Evolutionary conservation across 805 yeast species (phyloP).

Genomic region (Komagataella ulmi): DNA sequence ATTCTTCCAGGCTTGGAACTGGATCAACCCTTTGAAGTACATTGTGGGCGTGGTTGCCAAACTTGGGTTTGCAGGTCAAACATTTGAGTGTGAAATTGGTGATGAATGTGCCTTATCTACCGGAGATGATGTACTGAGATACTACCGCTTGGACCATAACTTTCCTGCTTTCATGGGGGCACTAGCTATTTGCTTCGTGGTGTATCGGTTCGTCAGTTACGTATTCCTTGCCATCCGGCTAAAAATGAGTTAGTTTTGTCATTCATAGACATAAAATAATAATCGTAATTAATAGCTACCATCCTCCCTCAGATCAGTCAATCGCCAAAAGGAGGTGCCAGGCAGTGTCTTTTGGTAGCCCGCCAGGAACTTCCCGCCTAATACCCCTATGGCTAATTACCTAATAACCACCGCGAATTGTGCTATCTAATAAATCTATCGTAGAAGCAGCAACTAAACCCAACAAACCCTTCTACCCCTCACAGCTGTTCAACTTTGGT

Average conservation of each 20-base stretch:
- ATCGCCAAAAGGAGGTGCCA: no score
- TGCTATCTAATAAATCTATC: no score
- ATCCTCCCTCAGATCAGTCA: no score
- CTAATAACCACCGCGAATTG: background rate
- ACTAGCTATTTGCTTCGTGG: conserved; percentile 17
- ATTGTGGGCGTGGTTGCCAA: conserved; percentile 41
- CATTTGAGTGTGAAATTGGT: conserved; percentile 27
- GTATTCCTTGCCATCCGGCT: background rate
- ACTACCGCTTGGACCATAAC: conserved; percentile 25
- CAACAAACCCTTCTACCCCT: background rate
- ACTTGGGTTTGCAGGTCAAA: conserved; percentile 34
- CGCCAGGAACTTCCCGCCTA: no score
- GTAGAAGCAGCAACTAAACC: background rate
- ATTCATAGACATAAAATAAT: no score
- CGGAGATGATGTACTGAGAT: conserved; percentile 36
- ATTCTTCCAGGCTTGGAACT: conserved; percentile 51
- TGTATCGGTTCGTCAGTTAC: conserved; percentile 20
- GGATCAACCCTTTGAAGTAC: conserved; percentile 55
- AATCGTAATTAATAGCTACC: no score
- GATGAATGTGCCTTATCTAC: conserved; percentile 29
- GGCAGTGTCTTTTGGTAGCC: no score
- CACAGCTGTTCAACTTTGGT: background rate
- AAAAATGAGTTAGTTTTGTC: background rate
- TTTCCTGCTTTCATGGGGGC: conserved; percentile 20
- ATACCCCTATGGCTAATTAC: no score